A percentile compares a stretch with the other conserved stretches of the same genome.
Conservation (phyloP, 768 basidiomycete species). For the Lyophyllum shimeji region DNA sequence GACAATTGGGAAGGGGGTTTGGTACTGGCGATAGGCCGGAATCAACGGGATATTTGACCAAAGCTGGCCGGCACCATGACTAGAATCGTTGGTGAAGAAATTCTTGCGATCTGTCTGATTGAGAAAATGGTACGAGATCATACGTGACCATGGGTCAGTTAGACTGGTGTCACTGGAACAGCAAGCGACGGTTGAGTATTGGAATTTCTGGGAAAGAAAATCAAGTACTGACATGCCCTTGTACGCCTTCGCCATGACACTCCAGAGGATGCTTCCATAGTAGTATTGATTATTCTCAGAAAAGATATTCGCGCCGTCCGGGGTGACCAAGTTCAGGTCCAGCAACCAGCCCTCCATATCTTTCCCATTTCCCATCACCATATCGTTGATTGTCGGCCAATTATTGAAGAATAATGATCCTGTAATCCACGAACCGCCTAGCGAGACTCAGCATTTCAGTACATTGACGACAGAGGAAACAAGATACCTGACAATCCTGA, state of each 20-base stretch:
- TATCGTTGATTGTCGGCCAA: conserved; percentile 54
- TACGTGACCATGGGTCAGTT: conserved; percentile 63
- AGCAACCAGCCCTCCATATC: conserved; percentile 54
- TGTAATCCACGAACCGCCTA: conserved; percentile 69
- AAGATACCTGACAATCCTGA: conserved; percentile 61
- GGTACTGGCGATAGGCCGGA: conserved; percentile 47
- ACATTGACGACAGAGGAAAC: neutral
- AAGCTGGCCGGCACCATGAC: conserved; percentile 73
- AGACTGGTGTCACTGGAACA: conserved; percentile 57
- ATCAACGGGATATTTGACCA: conserved; percentile 59
- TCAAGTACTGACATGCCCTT: conserved; percentile 48
- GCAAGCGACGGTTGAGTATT: neutral
- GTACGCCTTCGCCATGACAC: conserved; percentile 55
- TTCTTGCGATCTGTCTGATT: conserved; percentile 59
- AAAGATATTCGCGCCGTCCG: conserved; percentile 48
- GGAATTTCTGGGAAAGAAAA: neutral
- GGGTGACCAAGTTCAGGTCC: conserved; percentile 54
- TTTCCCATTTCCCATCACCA: conserved; percentile 58
- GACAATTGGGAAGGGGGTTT: conserved; percentile 68
- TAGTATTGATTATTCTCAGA: conserved; percentile 48
- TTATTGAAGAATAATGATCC: conserved; percentile 65
- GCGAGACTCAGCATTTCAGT: neutral
- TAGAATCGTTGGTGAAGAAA: conserved; percentile 57
- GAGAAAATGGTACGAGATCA: conserved; percentile 73
- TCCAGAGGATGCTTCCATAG: conserved; percentile 53